Evolutionary conservation across 2,329 filamentous ascomycete genomes (phyloP), one percentile per base, ranked within the genome.

Genomic region (Xylaria sp.): DNA sequence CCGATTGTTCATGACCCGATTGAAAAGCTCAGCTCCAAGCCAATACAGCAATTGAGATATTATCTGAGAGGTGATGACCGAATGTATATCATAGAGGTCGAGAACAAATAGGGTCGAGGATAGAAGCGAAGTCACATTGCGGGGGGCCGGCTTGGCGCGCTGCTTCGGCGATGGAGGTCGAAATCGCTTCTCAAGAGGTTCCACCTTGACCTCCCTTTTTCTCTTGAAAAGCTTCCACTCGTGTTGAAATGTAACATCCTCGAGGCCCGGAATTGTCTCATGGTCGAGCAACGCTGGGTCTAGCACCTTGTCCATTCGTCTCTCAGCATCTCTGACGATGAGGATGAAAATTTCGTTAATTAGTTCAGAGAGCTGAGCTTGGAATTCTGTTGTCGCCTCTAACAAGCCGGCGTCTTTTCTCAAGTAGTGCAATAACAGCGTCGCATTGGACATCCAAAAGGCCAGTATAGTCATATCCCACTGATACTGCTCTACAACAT

Each of bases 401-500:
- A 94, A 85, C 17, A 98, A 80, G 0, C 92, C 94, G 5, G 85
- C 80, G 71, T 99, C 95, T 78, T 99, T 99, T 76, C 97, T 97
- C 57, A 99, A 82, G 74, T 99, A 99, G 77, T 99, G 94, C 56
- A 98, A 81, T n/a, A 99, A 80, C 40, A 99, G 80, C 0, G 95
- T 99, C 8, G 92, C 93, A 76, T 99, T 99, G 1, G 95, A 98
- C 72, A 97, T 93, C 95, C 95, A 99, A 74, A 99, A 99, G 2
- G 95, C 95, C 38, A 99, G 82, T 69, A 99, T 97, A 0, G 95
- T 99, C 95, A 99, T 99, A 74, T 99, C 95, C 95, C 95, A 98
- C 74, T 99, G 95, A 73, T 94, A 89, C 64, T 87, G 87, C 77
- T 98, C 95, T n/a, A 99, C 93, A 31, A 97, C 92, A 62, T 93